Conservation (phyloP, 306 rosid genomes). For the Comarum palustre region DNA sequence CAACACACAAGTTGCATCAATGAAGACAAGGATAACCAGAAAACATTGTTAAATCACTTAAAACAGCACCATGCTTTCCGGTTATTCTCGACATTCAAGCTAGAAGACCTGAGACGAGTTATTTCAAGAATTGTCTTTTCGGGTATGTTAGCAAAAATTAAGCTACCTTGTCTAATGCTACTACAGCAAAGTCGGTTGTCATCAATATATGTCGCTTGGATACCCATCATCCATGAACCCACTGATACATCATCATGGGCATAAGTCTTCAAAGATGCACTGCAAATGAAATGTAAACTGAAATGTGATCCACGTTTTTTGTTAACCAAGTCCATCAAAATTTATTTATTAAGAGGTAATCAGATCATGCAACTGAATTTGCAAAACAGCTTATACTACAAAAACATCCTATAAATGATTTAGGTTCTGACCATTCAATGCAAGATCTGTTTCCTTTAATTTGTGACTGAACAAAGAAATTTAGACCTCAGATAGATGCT, state of each 20-base stretch:
- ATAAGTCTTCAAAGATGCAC: conserved; percentile 86
- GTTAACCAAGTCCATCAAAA: neutral
- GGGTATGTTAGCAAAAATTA: neutral
- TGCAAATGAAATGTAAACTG: conserved; percentile 30
- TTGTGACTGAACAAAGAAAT: neutral
- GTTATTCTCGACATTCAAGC: neutral
- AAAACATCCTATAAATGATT: neutral
- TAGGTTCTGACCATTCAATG: neutral
- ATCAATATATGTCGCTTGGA: conserved; percentile 82
- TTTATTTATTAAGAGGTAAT: neutral
- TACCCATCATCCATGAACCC: conserved; percentile 99
- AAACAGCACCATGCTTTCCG: neutral
- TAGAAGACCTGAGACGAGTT: neutral
- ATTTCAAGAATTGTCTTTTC: neutral
- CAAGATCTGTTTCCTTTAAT: neutral
- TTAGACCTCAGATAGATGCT: neutral
- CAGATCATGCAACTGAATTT: neutral
- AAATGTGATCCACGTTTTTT: conserved; percentile 7
- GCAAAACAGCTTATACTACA: neutral
- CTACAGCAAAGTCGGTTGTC: conserved; percentile 93
- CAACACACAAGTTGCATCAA: conserved; percentile 26
- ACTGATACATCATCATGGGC: conserved; percentile 84
- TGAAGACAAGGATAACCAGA: neutral
- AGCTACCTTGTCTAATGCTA: conserved; percentile 73
- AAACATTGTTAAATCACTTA: neutral